A percentile compares a stretch with the other conserved stretches of the same genome.
Conservation (phyloP, 2,329 filamentous ascomycete species). For the Cladosporium cucumerinum region DNA sequence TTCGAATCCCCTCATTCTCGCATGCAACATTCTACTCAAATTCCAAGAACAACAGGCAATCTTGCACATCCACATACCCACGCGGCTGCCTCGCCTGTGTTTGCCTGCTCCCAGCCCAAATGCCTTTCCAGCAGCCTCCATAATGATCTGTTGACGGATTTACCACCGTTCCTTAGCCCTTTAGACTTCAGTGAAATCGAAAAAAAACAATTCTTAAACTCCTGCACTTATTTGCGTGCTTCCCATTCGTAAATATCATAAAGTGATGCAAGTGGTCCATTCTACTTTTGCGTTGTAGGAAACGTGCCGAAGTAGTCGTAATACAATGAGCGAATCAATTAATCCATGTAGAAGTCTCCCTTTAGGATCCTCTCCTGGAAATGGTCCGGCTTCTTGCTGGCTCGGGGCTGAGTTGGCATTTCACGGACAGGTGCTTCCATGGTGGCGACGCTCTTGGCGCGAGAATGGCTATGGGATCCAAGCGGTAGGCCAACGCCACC, state of each 20-base stretch:
- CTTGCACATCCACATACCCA: background rate
- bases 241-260: constrained; percentile 4
- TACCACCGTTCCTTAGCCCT: background rate
- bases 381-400: constrained; percentile 65
- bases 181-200: background rate
- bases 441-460: constrained; percentile 65
- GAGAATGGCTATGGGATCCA: constrained; percentile 50
- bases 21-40: background rate
- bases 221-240: constrained; percentile 6
- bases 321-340: constrained; percentile 4
- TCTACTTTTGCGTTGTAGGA: background rate
- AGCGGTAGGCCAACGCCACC: constrained; percentile 2
- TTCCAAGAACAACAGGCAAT: background rate
- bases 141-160: background rate
- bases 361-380: constrained; percentile 97
- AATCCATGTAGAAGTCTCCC: constrained; percentile 98
- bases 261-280: background rate
- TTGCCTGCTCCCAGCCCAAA: background rate
- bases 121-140: background rate
- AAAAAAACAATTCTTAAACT: background rate
- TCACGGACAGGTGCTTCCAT: constrained; percentile 53
- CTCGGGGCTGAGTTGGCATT: constrained; percentile 58
- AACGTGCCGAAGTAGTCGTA: background rate
- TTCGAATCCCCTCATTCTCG: background rate
- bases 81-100: background rate